Conservation (phyloP, 257 asterid genomes). For the Leptodermis oblonga region DNA sequence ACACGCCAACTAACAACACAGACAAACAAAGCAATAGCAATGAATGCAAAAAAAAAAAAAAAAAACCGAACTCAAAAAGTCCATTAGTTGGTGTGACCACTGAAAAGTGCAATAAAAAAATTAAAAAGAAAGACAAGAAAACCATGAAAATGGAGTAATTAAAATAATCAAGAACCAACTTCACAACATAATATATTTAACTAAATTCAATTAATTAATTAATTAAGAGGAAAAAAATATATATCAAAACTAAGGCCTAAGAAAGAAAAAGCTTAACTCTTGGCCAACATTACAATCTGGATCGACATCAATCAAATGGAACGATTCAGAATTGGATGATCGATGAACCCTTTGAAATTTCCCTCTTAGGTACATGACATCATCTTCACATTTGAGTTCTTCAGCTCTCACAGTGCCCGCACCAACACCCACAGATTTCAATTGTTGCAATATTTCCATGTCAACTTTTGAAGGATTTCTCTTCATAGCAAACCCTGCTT, state of each 20-base stretch:
- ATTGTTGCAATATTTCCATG: conserved; percentile 30
- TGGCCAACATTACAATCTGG: conserved; percentile 46
- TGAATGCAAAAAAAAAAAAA: no score
- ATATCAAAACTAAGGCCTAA: conserved; percentile 31
- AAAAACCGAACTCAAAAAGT: conserved; percentile 31
- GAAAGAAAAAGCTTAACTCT: conserved; percentile 52
- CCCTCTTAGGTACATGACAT: conserved; percentile 53
- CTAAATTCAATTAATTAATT: no score
- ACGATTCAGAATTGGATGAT: conserved; percentile 47
- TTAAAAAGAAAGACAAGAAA: not conserved
- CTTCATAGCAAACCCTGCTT: conserved; percentile 45
- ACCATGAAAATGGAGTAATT: not conserved
- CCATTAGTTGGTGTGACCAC: conserved; percentile 10
- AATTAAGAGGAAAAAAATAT: no score
- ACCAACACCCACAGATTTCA: conserved; percentile 43
- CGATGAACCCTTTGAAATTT: conserved; percentile 48
- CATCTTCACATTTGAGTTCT: conserved; percentile 24
- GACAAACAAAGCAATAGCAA: conserved; percentile 37
- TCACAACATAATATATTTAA: no score
- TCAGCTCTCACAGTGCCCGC: conserved; percentile 39
- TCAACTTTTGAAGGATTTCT: conserved; percentile 33
- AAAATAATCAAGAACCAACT: not conserved
- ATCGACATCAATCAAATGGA: conserved; percentile 60
- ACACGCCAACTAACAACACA: not conserved
- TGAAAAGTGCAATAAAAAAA: conserved; percentile 11